Evolutionary conservation across 805 yeast species (phyloP).

Genomic region (Teunomyces lycoperdinae): DNA sequence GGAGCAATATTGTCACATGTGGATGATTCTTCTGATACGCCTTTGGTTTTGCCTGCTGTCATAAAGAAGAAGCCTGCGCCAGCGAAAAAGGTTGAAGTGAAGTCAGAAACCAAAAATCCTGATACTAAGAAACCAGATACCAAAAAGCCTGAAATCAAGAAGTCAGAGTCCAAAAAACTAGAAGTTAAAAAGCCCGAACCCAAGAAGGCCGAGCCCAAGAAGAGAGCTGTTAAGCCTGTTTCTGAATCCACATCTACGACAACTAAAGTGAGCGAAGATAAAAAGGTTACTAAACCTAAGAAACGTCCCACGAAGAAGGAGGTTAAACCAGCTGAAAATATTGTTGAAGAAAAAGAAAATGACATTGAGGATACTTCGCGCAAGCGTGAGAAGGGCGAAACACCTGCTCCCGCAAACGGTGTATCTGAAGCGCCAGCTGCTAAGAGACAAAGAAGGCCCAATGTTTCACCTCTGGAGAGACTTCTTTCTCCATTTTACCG

Average conservation of each 20-base stretch:
- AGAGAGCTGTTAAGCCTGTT: slow-evolving; percentile 5
- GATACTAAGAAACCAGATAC: slow-evolving; percentile 4
- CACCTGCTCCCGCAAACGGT: background rate
- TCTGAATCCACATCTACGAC: background rate
- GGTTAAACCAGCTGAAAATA: slow-evolving; percentile 3
- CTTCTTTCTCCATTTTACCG: slow-evolving; percentile 20
- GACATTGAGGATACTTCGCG: slow-evolving; percentile 9
- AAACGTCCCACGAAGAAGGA: slow-evolving; percentile 8
- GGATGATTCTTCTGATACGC: background rate
- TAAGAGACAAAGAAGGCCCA: slow-evolving; percentile 9
- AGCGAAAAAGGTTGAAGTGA: slow-evolving; percentile 4
- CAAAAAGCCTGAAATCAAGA: background rate
- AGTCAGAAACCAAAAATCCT: slow-evolving; percentile 1
- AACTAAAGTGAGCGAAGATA: background rate
- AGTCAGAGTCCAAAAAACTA: slow-evolving; percentile 1
- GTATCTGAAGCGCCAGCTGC: slow-evolving; percentile 1
- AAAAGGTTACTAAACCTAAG: slow-evolving; percentile 3
- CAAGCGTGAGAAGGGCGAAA: slow-evolving; percentile 5
- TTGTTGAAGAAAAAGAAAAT: slow-evolving; percentile 8
- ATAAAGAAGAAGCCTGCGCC: slow-evolving; percentile 1
- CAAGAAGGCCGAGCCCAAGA: background rate
- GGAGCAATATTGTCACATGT: slow-evolving; percentile 21
- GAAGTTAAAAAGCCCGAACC: slow-evolving; percentile 4
- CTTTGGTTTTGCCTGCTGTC: background rate
- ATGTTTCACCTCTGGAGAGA: slow-evolving; percentile 6